phyloP scores from a whole-genome alignment of 306 rosid genomes.

The Acacia confusa region DNA sequence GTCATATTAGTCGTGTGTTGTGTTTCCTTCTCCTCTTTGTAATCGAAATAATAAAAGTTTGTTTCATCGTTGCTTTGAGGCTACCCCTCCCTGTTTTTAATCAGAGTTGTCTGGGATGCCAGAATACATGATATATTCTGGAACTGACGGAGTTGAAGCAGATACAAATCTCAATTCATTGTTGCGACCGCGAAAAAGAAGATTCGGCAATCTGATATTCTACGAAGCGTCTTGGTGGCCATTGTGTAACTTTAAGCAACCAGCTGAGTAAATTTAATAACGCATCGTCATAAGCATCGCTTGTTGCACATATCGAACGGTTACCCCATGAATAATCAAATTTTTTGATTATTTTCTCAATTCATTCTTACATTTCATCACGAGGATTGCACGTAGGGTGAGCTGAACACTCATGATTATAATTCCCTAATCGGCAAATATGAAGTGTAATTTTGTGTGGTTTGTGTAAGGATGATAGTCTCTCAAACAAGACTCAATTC shows the following conservation, averaged over 20 bases:
- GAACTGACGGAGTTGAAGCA: neutral
- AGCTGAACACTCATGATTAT: neutral
- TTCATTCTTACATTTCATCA: conserved; percentile 25
- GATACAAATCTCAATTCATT: neutral
- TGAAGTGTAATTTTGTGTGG: neutral
- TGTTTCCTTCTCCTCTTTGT: neutral
- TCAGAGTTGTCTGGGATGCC: neutral
- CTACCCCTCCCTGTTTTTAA: neutral
- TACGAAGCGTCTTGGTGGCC: too few relatives aligned
- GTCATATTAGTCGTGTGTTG: neutral
- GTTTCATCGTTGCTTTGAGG: neutral
- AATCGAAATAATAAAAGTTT: neutral
- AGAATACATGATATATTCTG: neutral
- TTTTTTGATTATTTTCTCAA: neutral
- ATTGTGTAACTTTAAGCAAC: too few relatives aligned
- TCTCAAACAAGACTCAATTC: conserved; percentile 73
- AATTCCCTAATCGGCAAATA: conserved; percentile 13
- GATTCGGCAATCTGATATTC: neutral
- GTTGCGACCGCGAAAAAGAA: neutral
- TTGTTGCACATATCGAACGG: neutral
- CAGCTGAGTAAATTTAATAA: too few relatives aligned
- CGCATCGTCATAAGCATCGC: neutral
- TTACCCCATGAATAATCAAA: neutral
- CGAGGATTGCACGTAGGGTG: conserved; percentile 22
- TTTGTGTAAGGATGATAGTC: neutral